phyloP scores from a whole-genome alignment of 78 protist genomes.

The Monocercomonoides exilis region DNA sequence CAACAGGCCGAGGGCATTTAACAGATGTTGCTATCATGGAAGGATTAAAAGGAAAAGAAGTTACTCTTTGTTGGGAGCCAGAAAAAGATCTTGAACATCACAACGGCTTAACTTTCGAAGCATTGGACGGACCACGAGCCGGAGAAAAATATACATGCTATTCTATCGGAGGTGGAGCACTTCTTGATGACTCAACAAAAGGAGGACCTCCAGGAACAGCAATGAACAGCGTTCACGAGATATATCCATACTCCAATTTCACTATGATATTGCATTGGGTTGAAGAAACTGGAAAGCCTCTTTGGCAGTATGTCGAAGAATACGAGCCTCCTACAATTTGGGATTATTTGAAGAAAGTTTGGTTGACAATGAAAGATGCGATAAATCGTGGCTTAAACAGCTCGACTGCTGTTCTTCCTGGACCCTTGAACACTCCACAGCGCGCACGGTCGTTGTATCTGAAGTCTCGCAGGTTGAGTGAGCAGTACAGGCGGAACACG shows the following conservation, averaged over 20 bases:
- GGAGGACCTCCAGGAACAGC: constrained; percentile 1
- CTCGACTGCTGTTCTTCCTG: background rate
- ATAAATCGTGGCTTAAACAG: background rate
- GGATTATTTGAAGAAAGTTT: background rate
- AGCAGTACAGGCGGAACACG: background rate
- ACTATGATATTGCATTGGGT: background rate
- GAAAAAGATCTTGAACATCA: background rate
- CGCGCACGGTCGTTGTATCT: background rate
- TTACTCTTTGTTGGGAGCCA: background rate
- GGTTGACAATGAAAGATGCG: background rate
- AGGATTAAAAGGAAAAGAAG: background rate
- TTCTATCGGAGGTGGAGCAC: constrained; percentile 18
- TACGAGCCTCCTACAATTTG: background rate
- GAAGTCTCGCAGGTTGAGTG: background rate
- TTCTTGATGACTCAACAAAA: background rate
- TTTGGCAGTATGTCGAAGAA: constrained; percentile 4
- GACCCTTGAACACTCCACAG: background rate
- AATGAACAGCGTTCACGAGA: background rate
- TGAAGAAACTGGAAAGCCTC: background rate
- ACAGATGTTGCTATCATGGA: constrained; percentile 18
- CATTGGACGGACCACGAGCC: background rate
- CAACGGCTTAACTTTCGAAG: constrained; percentile 9
- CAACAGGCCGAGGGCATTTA: constrained; percentile 36
- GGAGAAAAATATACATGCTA: background rate
- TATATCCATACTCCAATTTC: constrained; percentile 14